Evolutionary conservation across 352 stramenopile species (phyloP).

Genomic region (Phytophthora fragariaefolia): DNA sequence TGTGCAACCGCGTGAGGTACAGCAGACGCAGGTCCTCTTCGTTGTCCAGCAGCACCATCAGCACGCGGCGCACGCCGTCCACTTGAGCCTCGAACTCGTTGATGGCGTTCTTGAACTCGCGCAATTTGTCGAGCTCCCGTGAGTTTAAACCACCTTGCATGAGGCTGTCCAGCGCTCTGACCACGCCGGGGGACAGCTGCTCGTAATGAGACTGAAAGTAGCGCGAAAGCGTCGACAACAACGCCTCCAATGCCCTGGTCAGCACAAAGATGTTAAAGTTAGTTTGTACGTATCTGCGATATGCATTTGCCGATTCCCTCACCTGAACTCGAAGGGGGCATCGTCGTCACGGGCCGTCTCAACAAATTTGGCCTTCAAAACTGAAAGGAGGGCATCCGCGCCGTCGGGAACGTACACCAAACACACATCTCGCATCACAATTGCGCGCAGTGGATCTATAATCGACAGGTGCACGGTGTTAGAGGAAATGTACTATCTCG

Average conservation of each 20-base stretch:
- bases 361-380: constrained; percentile 57
- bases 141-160: constrained; percentile 52
- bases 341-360: constrained; percentile 50
- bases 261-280: constrained; percentile 4
- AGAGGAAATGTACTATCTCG: neutral
- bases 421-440: constrained; percentile 58
- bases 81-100: constrained; percentile 79
- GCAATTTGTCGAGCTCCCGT: constrained; percentile 64
- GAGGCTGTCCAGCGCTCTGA: constrained; percentile 52
- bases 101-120: constrained; percentile 77
- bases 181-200: constrained; percentile 48
- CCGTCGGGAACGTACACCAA: constrained; percentile 57
- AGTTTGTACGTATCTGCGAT: neutral
- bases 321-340: constrained; percentile 63
- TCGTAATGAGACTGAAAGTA: constrained; percentile 66
- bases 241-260: constrained; percentile 50
- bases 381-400: constrained; percentile 45
- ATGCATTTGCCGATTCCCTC: neutral
- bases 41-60: constrained; percentile 78
- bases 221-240: constrained; percentile 60
- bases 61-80: constrained; percentile 56
- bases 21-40: constrained; percentile 75
- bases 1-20: constrained; percentile 59
- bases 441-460: constrained; percentile 61
- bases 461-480: neutral